Conservation (phyloP, 495 filamentous ascomycete genomes). For the Hyaloscypha variabilis region DNA sequence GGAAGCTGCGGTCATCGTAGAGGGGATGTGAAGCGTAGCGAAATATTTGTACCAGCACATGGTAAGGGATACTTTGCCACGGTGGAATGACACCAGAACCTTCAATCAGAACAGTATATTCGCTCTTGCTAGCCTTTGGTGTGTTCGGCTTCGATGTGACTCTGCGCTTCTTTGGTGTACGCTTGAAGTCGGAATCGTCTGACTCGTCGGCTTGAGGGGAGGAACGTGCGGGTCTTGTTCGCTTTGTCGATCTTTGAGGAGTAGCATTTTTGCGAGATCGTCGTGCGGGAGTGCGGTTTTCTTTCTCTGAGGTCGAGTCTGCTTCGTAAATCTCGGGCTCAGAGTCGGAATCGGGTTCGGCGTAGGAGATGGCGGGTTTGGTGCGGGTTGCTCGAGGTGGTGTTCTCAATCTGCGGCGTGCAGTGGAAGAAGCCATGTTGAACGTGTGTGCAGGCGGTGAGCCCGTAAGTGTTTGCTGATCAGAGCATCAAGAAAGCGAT, state of each 20-base stretch:
- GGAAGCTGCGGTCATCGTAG: conserved; percentile 45
- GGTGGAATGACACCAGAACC: conserved; percentile 49
- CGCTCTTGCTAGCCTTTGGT: conserved; percentile 3
- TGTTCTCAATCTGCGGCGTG: conserved; percentile 13
- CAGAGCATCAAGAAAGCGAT: neutral
- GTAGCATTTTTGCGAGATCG: neutral
- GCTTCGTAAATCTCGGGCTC: conserved; percentile 10
- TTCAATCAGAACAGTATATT: neutral
- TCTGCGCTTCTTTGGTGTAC: conserved; percentile 14
- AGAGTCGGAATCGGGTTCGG: conserved; percentile 22
- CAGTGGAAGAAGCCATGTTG: conserved; percentile 15
- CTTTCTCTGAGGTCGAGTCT: conserved; percentile 12
- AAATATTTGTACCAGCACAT: conserved; percentile 72
- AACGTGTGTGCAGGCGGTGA: neutral
- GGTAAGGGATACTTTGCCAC: conserved; percentile 74
- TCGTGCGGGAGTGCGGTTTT: neutral
- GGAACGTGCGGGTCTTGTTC: neutral
- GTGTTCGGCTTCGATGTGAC: neutral
- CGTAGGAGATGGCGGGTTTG: conserved; percentile 26
- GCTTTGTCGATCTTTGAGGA: neutral
- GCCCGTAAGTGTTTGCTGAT: neutral
- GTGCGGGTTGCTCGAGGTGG: conserved; percentile 25
- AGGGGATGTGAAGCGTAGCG: conserved; percentile 64
- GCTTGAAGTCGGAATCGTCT: conserved; percentile 2
- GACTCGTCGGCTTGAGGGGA: neutral